phyloP scores from a whole-genome alignment of 2,329 filamentous ascomycete species.

The Nothophoma quercina region DNA sequence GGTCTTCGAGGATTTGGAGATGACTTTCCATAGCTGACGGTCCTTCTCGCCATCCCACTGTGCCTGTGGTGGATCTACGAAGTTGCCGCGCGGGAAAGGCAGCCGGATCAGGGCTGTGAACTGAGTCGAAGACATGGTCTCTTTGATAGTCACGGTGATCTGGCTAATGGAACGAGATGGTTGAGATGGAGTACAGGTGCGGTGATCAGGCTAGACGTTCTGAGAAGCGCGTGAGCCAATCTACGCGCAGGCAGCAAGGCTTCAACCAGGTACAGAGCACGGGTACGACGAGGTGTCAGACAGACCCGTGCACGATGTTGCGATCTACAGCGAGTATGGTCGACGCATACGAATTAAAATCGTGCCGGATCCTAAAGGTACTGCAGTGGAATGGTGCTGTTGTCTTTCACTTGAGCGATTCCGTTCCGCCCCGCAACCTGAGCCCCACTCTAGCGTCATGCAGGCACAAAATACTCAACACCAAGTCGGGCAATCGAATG shows the following conservation, averaged over 20 bases:
- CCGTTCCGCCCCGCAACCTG: conserved; percentile 10
- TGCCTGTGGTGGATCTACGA: conserved; percentile 87
- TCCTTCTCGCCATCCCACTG: conserved; percentile 91
- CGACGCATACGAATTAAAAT: no score
- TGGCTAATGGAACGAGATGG: conserved; percentile 2
- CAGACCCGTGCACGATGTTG: no score
- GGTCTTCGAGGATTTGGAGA: conserved; percentile 81
- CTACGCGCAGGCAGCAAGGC: conserved; percentile 9
- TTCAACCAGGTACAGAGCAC: conserved; percentile 4
- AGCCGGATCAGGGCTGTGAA: conserved; percentile 84
- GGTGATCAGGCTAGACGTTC: conserved; percentile 2
- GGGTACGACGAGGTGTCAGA: no score
- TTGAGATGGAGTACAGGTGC: conserved; percentile 19
- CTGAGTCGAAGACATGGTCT: conserved; percentile 48
- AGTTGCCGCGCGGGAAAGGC: conserved; percentile 86
- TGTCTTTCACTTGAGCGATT: neutral
- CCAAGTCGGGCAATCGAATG: conserved; percentile 22
- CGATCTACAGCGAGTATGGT: no score
- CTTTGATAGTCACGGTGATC: no score
- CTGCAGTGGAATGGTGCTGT: no score
- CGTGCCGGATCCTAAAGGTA: no score
- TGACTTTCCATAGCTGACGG: conserved; percentile 85
- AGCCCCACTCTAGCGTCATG: conserved; percentile 27
- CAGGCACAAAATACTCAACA: conserved; percentile 22
- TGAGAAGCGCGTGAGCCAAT: conserved; percentile 6